Conservation (phyloP, 73 alveolate species). For the Symbiodinium natans region DNA sequence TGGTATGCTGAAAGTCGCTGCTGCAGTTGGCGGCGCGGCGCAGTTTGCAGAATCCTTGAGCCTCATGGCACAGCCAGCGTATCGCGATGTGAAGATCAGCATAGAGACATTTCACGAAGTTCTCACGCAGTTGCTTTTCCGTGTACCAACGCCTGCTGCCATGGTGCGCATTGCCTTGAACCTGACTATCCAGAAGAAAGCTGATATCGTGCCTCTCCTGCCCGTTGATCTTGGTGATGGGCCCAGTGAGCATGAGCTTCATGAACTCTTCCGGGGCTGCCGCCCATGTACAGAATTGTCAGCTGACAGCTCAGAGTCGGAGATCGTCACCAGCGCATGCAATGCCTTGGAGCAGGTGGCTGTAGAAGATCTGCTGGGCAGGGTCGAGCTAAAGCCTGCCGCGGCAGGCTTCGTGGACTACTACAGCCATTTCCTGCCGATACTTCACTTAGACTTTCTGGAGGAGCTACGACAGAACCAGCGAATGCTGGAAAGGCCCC, state of each 20-base stretch:
- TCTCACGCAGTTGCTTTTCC: neutral
- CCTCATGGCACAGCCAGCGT: neutral
- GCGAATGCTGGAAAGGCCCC: neutral
- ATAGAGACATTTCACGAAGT: neutral
- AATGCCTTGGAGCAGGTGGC: neutral
- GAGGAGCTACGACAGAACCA: neutral
- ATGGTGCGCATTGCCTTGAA: slow-evolving; percentile 60
- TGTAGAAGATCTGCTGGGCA: neutral
- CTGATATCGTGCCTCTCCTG: slow-evolving; percentile 17
- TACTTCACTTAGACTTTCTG: neutral
- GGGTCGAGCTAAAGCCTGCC: neutral
- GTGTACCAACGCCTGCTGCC: slow-evolving; percentile 39
- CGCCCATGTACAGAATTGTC: neutral
- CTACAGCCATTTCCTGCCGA: neutral
- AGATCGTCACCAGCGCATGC: neutral
- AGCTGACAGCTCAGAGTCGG: neutral
- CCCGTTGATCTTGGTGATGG: neutral
- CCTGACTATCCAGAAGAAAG: neutral
- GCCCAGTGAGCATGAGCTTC: neutral
- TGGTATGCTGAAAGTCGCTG: neutral
- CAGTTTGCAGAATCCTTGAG: slow-evolving; percentile 19
- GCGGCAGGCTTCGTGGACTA: neutral
- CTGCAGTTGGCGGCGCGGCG: slow-evolving; percentile 27
- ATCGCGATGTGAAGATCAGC: neutral
- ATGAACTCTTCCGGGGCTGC: neutral